Base-by-base conservation (phyloP, 2,329 filamentous ascomycete genomes). In the Ophiosphaerella herpotricha region DNA sequence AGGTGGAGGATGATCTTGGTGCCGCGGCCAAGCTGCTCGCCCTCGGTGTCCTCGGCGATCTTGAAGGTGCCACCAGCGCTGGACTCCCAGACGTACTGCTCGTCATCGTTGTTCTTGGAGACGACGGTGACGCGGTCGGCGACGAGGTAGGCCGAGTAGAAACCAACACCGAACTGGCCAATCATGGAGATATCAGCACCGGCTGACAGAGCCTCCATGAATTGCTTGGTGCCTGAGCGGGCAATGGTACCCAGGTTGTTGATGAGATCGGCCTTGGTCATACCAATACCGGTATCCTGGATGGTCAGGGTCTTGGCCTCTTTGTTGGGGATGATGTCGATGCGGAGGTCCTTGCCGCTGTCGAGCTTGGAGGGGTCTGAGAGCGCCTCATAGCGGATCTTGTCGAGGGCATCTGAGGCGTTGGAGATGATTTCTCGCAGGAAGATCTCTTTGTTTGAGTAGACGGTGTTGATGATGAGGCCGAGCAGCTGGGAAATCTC, bases 361-460 rank as follows among this genome's bases (percentile, higher is more conserved):
- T 99, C 94, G 75, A 99, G 90, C 86, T 96, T 95, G 85, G 85
- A 91, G 69, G 93, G 90, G 79, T 99, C 94, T 73, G 93, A 96
- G 70, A 99, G 86, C 66, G 94, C 86, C 85, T 97, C 91, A 85
- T 99, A 99, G 78, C 94, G 89, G 79, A 99, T 96, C 89, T 99
- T 99, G 89, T 99, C 94, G 71, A 99, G 86, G 55, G 94, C 94
- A 88, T 99, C 94, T 73, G 93, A 97, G 75, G 89, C 88, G 82
- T 99, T 99, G 82, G 94, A 97, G 74, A 99, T 90, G 71, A 99
- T 77, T 82, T 99, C 94, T 88, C 94, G 85, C 72, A 99, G 82
- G 88, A 99, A 99, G 77, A 99, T 97, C 82, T 97, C 94, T 86
- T 99, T 99, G 89, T 99, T 99, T 70, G 92, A 97, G 86, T 97